Conservation (phyloP, 495 filamentous ascomycete species). For the Poronia punctata region DNA sequence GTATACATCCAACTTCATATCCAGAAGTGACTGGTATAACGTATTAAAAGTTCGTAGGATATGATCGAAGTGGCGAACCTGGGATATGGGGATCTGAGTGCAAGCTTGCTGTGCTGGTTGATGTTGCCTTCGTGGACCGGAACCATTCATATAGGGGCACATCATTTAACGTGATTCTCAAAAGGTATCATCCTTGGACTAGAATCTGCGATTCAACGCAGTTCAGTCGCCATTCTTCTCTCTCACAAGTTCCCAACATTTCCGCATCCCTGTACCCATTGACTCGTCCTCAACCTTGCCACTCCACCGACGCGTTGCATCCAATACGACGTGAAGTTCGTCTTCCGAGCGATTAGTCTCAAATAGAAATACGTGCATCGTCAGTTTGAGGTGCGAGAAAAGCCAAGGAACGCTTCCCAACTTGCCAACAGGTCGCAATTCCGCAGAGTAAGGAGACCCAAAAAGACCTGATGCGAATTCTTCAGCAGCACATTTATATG, state of each 20-base stretch:
- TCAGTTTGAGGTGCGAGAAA: conserved; percentile 40
- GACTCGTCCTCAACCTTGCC: conserved; percentile 28
- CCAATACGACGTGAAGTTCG: background rate
- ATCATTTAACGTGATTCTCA: too few species aligned
- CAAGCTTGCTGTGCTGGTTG: too few species aligned
- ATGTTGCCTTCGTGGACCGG: too few species aligned
- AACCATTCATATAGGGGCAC: too few species aligned
- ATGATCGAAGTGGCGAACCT: too few species aligned
- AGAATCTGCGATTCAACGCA: background rate
- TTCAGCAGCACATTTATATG: conserved; percentile 18
- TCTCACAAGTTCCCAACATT: conserved; percentile 36
- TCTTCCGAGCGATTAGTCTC: conserved; percentile 16
- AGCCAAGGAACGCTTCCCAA: conserved; percentile 38
- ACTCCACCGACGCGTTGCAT: conserved; percentile 24
- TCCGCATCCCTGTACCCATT: conserved; percentile 44
- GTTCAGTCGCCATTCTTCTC: conserved; percentile 12
- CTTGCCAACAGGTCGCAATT: conserved; percentile 25
- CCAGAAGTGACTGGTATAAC: background rate
- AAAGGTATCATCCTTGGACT: too few species aligned
- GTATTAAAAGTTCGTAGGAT: too few species aligned
- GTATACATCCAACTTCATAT: background rate
- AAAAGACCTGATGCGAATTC: conserved; percentile 17
- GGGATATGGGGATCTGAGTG: too few species aligned
- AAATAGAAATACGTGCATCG: conserved; percentile 42
- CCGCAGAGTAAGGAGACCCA: too few species aligned